phyloP scores from a whole-genome alignment of 202 grass and related monocot species.

The Panicum hallii region DNA sequence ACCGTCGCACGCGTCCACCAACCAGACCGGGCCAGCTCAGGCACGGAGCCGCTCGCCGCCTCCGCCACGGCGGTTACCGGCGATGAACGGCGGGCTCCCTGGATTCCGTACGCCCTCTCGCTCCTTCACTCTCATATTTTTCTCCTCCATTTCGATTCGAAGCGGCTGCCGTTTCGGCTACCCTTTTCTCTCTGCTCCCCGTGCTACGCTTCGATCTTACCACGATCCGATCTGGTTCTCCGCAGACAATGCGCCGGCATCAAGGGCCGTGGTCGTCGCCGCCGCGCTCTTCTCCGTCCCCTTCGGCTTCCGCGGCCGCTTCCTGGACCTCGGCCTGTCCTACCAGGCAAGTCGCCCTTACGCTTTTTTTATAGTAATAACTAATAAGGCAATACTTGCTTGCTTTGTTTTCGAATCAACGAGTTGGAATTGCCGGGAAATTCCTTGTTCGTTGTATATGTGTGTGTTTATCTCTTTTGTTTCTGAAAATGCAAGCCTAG shows the following conservation, averaged over 20 bases:
- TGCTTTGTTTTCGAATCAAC: neutral
- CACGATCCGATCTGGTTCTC: constrained; percentile 22
- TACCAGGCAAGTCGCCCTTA: constrained; percentile 65
- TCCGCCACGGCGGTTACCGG: constrained; percentile 24
- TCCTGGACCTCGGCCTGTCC: constrained; percentile 71
- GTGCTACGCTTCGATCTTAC: neutral
- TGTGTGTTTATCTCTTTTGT: neutral
- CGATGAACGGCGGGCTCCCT: constrained; percentile 85
- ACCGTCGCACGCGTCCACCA: constrained; percentile 6
- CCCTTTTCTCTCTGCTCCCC: too few relatives aligned
- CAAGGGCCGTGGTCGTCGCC: constrained; percentile 71
- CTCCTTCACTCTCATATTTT: neutral
- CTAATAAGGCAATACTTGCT: too few relatives aligned
- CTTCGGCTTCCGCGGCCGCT: constrained; percentile 65
- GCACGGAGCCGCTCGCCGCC: neutral
- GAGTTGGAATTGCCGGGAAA: neutral
- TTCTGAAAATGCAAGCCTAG: neutral
- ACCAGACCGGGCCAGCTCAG: neutral
- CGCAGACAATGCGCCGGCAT: constrained; percentile 89
- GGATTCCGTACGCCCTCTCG: constrained; percentile 65
- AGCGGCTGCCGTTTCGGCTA: neutral
- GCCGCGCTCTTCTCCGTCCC: constrained; percentile 72
- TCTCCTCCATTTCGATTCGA: neutral
- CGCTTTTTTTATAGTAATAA: neutral
- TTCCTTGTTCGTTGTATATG: neutral